Evolutionary conservation across 352 stramenopile genomes (phyloP).

Genomic region (Phytophthora macrochlamydospora): DNA sequence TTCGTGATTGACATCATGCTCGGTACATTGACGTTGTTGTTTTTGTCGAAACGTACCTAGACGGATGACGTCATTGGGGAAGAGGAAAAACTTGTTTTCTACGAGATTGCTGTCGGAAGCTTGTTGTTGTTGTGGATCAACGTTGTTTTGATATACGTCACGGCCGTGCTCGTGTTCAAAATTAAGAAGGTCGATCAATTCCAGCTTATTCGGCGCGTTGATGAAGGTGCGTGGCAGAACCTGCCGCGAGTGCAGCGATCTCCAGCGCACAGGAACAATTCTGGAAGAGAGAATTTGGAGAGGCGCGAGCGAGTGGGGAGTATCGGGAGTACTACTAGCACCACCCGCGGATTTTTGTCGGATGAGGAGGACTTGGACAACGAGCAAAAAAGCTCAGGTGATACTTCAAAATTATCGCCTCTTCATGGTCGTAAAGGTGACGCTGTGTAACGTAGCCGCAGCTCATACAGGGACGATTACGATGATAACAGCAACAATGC

Average conservation of each 20-base stretch:
- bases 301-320: constrained; percentile 38
- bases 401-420: constrained; percentile 15
- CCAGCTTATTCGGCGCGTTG: constrained; percentile 77
- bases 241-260: constrained; percentile 74
- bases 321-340: constrained; percentile 51
- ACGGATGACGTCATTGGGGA: constrained; percentile 78
- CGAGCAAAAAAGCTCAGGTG: constrained; percentile 5
- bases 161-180: constrained; percentile 88
- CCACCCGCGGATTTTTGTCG: constrained; percentile 20
- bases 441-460: constrained; percentile 12
- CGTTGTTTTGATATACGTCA: constrained; percentile 89
- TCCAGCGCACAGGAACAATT: constrained; percentile 35
- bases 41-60: constrained; percentile 10
- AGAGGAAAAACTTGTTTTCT: constrained; percentile 86
- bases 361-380: constrained; percentile 16
- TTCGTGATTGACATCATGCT: neutral
- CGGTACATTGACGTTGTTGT: too few relatives aligned
- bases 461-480: too few relatives aligned
- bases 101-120: constrained; percentile 86
- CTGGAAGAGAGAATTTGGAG: constrained; percentile 4
- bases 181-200: constrained; percentile 89
- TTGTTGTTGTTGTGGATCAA: constrained; percentile 88
- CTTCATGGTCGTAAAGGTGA: constrained; percentile 19
- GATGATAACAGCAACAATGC: too few relatives aligned
- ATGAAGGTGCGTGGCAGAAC: constrained; percentile 83